These are phyloP conservation scores for Botrytis medusae DNA, from an alignment of 2,329 filamentous ascomycete genomes.

Conservation along the genomic window DNA sequence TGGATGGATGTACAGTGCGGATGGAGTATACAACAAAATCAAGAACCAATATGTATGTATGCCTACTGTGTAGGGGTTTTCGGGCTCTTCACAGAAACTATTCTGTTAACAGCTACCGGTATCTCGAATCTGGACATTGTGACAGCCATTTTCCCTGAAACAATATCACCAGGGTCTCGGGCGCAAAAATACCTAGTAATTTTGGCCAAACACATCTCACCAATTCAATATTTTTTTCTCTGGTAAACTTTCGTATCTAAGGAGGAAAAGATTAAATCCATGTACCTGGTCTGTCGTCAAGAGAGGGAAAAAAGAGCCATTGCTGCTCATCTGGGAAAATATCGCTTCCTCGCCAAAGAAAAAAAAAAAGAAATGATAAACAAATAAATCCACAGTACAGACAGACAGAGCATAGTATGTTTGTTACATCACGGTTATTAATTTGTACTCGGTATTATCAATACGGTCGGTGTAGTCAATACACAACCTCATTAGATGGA, in stretches of 20 bases:
- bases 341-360: not conserved
- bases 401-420: not conserved
- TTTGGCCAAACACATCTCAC: slow-evolving; percentile 1
- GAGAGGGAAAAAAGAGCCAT: not conserved
- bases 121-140: not conserved
- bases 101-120: slow-evolving; percentile 6
- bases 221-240: not conserved
- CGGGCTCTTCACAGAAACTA: slow-evolving; percentile 18
- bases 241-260: not conserved
- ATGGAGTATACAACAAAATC: not conserved
- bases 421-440: not conserved
- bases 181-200: not conserved
- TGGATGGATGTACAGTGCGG: not conserved
- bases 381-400: not conserved
- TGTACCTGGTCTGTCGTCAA: slow-evolving; percentile 13
- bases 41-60: not conserved
- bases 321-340: not conserved
- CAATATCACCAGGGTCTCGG: slow-evolving; percentile 3
- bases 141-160: slow-evolving; percentile 15
- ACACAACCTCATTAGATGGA: not conserved
- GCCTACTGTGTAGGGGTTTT: not conserved
- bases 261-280: slow-evolving; percentile 14
- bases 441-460: not conserved
- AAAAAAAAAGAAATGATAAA: not conserved
- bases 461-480: not conserved